Evolutionary conservation across 2,329 filamentous ascomycete species (phyloP).

Genomic region (Pleoardoris graminearum): DNA sequence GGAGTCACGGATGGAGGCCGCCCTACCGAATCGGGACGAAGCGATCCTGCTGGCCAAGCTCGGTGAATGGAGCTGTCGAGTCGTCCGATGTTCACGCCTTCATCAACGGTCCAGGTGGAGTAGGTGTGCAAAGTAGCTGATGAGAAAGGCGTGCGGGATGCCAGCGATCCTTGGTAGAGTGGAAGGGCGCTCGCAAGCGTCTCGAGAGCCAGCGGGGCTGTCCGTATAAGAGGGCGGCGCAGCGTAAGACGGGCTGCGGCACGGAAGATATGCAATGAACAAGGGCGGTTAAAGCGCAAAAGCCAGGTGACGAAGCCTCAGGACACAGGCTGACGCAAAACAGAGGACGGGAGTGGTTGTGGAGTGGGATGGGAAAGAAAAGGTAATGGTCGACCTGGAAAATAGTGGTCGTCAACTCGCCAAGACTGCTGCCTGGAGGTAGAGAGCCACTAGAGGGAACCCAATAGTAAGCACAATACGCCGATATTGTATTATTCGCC

Average conservation of each 20-base stretch:
- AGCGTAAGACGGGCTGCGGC: conserved; percentile 34
- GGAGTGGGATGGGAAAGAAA: conserved; percentile 24
- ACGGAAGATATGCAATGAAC: conserved; percentile 28
- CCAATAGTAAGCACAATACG: conserved; percentile 23
- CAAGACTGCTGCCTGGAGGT: conserved; percentile 27
- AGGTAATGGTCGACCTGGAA: conserved; percentile 20
- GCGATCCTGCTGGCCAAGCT: conserved; percentile 7
- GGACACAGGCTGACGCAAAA: conserved; percentile 22
- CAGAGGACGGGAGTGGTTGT: conserved; percentile 19
- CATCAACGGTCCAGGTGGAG: conserved; percentile 8
- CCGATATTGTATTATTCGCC: conserved; percentile 27
- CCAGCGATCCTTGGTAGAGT: conserved; percentile 5
- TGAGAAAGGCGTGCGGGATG: conserved; percentile 14
- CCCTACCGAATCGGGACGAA: conserved; percentile 8
- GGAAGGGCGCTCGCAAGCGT: conserved; percentile 37
- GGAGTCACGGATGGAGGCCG: conserved; percentile 13
- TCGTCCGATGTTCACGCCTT: conserved; percentile 5
- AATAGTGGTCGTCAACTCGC: conserved; percentile 15
- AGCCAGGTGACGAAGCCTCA: conserved; percentile 34
- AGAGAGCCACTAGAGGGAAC: conserved; percentile 7
- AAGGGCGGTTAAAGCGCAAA: conserved; percentile 27
- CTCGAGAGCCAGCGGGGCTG: conserved; percentile 25
- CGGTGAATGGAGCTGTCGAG: conserved; percentile 7
- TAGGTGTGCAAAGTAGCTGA: conserved; percentile 12
- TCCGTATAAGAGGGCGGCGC: conserved; percentile 41